These are phyloP conservation scores for Bombardia bombarda DNA, from an alignment of 495 filamentous ascomycete genomes.

Conservation along the genomic window DNA sequence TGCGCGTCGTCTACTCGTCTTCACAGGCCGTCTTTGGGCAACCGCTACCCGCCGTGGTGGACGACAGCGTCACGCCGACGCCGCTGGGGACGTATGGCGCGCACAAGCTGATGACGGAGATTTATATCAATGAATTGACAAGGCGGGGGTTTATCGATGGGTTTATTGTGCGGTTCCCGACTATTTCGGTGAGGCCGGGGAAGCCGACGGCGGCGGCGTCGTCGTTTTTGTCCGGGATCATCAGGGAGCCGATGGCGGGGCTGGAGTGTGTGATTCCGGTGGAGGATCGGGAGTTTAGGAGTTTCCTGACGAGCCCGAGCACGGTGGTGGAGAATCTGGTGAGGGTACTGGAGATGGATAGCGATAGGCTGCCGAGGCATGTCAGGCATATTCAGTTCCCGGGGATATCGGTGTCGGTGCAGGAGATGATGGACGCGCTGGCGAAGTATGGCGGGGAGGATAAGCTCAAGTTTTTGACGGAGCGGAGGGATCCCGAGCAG, in stretches of 20 bases:
- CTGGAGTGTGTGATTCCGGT: conserved; percentile 57
- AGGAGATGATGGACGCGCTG: conserved; percentile 70
- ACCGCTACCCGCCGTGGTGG: conserved; percentile 23
- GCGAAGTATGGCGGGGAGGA: conserved; percentile 63
- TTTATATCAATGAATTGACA: conserved; percentile 67
- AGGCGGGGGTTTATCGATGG: conserved; percentile 63
- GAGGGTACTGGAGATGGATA: conserved; percentile 49
- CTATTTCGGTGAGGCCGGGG: conserved; percentile 66
- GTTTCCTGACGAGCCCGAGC: conserved; percentile 62
- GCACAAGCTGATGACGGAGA: conserved; percentile 72
- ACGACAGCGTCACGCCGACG: conserved; percentile 47
- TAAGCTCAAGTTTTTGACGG: conserved; percentile 52
- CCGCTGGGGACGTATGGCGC: conserved; percentile 68
- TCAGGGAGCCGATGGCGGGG: conserved; percentile 45
- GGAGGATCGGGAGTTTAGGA: conserved; percentile 47
- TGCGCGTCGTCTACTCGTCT: conserved; percentile 55
- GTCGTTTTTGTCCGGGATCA: conserved; percentile 65
- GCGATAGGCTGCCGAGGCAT: conserved; percentile 44
- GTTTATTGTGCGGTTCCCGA: conserved; percentile 61
- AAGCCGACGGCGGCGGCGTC: conserved; percentile 68
- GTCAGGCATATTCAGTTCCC: conserved; percentile 65
- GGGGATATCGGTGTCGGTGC: conserved; percentile 60
- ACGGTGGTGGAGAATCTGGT: conserved; percentile 65
- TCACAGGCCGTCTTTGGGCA: conserved; percentile 36
- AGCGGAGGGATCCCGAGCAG: conserved; percentile 55